Conservation (phyloP, 345 rosid species). For the Populus ilicifolia region DNA sequence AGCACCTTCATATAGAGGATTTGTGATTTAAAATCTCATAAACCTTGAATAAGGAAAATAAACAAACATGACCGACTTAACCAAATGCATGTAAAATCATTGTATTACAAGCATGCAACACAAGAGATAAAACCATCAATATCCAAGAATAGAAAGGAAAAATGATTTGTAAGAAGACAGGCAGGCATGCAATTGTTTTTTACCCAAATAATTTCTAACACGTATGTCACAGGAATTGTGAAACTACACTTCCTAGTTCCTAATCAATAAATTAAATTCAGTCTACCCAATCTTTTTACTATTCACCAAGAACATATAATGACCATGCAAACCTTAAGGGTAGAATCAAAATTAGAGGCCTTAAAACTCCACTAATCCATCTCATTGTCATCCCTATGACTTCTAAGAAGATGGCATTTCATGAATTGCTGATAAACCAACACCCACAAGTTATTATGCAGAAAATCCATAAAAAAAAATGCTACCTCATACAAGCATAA, state of each 20-base stretch:
- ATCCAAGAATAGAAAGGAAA: not conserved
- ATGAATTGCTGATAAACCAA: not conserved
- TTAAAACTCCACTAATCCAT: not conserved
- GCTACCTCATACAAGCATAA: not conserved
- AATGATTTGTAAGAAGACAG: not conserved
- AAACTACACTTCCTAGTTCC: not conserved
- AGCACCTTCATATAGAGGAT: not conserved
- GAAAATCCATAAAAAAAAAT: not conserved
- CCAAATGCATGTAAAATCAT: not conserved
- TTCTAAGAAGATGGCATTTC: not conserved
- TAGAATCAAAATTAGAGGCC: not conserved
- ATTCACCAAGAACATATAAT: not conserved
- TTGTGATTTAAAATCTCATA: not conserved
- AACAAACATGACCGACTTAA: not conserved
- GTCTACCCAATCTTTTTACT: not conserved
- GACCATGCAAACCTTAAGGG: not conserved
- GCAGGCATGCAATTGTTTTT: not conserved
- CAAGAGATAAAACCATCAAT: not conserved
- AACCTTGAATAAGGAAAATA: not conserved
- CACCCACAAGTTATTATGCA: not conserved
- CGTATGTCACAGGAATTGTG: too few relatives aligned
- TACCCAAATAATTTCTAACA: not conserved
- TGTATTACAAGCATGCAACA: too few relatives aligned
- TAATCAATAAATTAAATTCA: not conserved
- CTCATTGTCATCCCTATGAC: not conserved